Base-by-base conservation (phyloP, 306 rosid genomes). In the Abrus precatorius region DNA sequence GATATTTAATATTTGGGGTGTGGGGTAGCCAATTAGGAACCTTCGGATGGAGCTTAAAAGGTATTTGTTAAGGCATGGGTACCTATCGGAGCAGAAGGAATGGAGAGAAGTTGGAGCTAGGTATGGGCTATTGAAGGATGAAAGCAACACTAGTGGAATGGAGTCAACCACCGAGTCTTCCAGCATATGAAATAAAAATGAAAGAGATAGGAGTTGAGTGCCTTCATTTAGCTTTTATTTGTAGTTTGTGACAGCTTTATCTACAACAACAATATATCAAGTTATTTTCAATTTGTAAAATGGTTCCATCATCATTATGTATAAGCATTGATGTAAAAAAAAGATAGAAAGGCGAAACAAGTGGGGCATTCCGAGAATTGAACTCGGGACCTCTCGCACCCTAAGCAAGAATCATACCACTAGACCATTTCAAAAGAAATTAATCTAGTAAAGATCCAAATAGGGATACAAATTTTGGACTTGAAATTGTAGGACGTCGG, bases 331-430 rank as follows among this genome's bases (percentile, higher is more conserved):
- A 12, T 12, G n/a, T 33, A 3, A 36, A 64, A 64, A 5, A 7
- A 0, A 20, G 20, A 20, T 20, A 20, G 20, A 7, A 38, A 36
- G 0, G 1, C n/a, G 7, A n/a, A 54, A 33, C 1, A 61, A 5
- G 0, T 1, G 80, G 73, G 65, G 82, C 69, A 78, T 78, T 78
- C 69, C 59, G 75, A 43, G 75, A 78, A 78, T 67, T 78, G 82
- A 78, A 78, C 69, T 78, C 69, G 82, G 82, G 75, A 78, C 82
- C 75, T 67, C 82, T 78, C 75, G 69, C 75, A 78, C 75, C 82
- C 76, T 78, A 78, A 67, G 69, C 75, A 59, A 77, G 81, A 77
- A 77, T 78, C 82, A 78, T 78, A 67, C 82, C 75, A 78, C 82
- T 78, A 78, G 82, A 78, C 82, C 82, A 78, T 73, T 6, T 55